Base-by-base conservation (phyloP, 1,284 basidiomycete genomes). In the Puccinia polysora region DNA sequence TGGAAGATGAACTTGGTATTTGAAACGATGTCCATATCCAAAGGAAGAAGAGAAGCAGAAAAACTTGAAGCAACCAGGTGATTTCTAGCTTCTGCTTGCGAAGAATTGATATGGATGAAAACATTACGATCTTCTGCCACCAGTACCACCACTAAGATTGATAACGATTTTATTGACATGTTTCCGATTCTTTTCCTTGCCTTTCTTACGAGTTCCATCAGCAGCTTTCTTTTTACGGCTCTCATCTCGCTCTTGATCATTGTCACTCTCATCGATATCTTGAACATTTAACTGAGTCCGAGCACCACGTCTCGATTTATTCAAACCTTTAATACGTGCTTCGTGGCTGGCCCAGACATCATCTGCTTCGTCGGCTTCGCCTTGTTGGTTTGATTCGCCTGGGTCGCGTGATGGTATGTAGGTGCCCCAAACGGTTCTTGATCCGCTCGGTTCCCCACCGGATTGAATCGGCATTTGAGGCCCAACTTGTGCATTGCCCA, bases 381-480 rank as follows among this genome's bases (percentile, higher is more conserved):
- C 34, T 28, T 18, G 23, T 52, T 40, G 47, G 32, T n/a, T 36
- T 4, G 14, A 30, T 4, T 38, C 43, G 23, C 58, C 47, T 1
- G 58, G 43, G 14, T 40, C 43, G 25, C 50, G 43, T 5, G 45
- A 36, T 23, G 62, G 47, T 20, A 64, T 64, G 28, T 49, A 64
- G 18, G 69, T 71, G 10, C 69, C 69, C 69, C 69, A 71, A 23
- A 71, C 69, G 2, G 69, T 71, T 55, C 50, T 71, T 63, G 59
- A 63, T 28, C 59, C 49, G 47, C 69, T 63, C 14, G 58, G 69
- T 38, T 62, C 43, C 25, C 14, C 40, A 55, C 40, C 43, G 8
- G 45, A 15, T 18, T 36, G 38, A 6, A 52, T 36, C 15, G n/a
- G 23, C 45, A n/a, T 50, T 45, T 32, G 43, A 23, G 23, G 30